Percentiles rank a stretch among this genome's conserved stretches.
Evolutionary conservation across 768 basidiomycete genomes (phyloP).

Genomic region (Boletus pseudo-olivaceus): DNA sequence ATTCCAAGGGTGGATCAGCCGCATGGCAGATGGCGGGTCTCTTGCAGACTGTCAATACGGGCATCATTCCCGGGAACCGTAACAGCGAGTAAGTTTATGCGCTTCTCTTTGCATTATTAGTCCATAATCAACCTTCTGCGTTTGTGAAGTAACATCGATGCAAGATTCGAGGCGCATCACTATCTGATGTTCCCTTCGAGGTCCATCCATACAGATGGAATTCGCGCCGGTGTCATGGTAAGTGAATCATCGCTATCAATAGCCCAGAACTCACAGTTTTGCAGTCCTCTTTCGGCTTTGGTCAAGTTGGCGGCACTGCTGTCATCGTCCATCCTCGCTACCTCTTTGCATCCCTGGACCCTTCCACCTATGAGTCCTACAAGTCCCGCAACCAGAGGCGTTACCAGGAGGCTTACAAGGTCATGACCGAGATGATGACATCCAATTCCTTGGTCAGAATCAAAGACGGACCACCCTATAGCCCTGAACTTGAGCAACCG

Average conservation of each 20-base stretch:
- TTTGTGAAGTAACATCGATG: conserved; percentile 78
- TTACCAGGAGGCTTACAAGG: conserved; percentile 73
- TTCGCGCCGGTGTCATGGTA: conserved; percentile 85
- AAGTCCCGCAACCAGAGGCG: conserved; percentile 62
- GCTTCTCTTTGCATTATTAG: not conserved
- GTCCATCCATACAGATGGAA: conserved; percentile 90
- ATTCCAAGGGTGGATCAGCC: conserved; percentile 98
- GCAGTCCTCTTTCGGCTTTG: conserved; percentile 94
- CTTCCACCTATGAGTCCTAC: conserved; percentile 78
- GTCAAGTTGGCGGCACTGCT: conserved; percentile 94
- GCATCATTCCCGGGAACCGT: conserved; percentile 91
- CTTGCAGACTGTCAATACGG: conserved; percentile 77
- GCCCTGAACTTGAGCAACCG: conserved; percentile 76
- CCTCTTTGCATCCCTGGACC: conserved; percentile 80
- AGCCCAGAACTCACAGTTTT: not conserved
- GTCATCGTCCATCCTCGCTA: conserved; percentile 89
- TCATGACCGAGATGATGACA: conserved; percentile 96
- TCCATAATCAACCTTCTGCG: not conserved
- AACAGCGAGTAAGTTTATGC: conserved; percentile 80
- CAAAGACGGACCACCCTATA: conserved; percentile 91
- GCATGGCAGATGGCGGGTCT: conserved; percentile 96
- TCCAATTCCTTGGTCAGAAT: conserved; percentile 89
- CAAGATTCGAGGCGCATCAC: conserved; percentile 83
- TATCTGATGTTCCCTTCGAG: conserved; percentile 97
- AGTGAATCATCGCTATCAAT: conserved; percentile 19